Percentiles rank a stretch among this genome's conserved stretches.
Conservation (phyloP, 179 eudicot species). For the Silene vulgaris region DNA sequence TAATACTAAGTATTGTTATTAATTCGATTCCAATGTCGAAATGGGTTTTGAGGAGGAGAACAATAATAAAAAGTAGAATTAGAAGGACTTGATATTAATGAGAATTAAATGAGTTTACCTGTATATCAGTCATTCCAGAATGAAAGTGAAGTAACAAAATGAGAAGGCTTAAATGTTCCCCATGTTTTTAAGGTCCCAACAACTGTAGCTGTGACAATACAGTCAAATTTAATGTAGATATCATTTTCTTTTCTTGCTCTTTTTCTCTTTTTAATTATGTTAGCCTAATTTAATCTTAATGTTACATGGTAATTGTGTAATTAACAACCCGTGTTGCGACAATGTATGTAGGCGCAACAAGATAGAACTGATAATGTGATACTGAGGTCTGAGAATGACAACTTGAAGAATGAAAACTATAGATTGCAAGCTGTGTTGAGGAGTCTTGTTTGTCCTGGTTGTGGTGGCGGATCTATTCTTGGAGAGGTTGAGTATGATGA, state of each 20-base stretch:
- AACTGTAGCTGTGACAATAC: slow-evolving; percentile 15
- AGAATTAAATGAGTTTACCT: slow-evolving; percentile 22
- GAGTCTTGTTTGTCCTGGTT: slow-evolving; percentile 70
- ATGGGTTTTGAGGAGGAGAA: not conserved
- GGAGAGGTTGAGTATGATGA: slow-evolving; percentile 75
- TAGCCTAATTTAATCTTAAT: not conserved
- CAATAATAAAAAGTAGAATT: not conserved
- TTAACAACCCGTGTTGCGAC: not conserved
- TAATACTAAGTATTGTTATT: no score
- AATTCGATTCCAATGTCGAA: not conserved
- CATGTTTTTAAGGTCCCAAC: slow-evolving; percentile 30
- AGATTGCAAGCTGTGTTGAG: slow-evolving; percentile 69
- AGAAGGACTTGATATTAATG: slow-evolving; percentile 13
- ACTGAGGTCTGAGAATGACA: slow-evolving; percentile 75
- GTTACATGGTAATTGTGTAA: not conserved
- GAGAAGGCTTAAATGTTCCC: slow-evolving; percentile 27
- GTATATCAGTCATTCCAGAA: slow-evolving; percentile 25
- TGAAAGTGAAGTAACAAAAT: slow-evolving; percentile 12
- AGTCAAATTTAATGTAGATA: slow-evolving; percentile 17
- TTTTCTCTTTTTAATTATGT: not conserved
- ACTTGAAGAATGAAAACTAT: slow-evolving; percentile 74
- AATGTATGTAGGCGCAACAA: slow-evolving; percentile 68
- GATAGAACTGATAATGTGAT: slow-evolving; percentile 75
- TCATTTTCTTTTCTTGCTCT: slow-evolving; percentile 2
- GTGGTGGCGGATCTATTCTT: slow-evolving; percentile 71